These are phyloP conservation scores for Hypoxylon sp. DNA, from an alignment of 2,329 filamentous ascomycete species.

Conservation along the genomic window DNA sequence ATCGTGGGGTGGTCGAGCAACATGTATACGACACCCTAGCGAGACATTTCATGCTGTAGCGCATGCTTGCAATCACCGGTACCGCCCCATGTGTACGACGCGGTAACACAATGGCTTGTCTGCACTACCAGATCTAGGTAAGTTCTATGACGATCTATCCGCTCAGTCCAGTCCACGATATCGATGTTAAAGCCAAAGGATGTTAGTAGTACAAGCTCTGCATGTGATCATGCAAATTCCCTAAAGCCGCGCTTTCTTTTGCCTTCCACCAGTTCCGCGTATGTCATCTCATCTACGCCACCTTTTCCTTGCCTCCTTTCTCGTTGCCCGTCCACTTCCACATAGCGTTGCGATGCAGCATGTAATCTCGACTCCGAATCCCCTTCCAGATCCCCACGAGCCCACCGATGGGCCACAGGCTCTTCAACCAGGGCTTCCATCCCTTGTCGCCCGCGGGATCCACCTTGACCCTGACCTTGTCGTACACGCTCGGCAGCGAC, in stretches of 20 bases:
- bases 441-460: constrained; percentile 61
- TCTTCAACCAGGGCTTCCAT: constrained; percentile 62
- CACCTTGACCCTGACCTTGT: constrained; percentile 74
- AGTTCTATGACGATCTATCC: constrained; percentile 13
- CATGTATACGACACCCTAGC: neutral
- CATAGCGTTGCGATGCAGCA: constrained; percentile 66
- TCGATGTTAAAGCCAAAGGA: neutral
- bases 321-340: constrained; percentile 66
- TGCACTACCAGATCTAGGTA: neutral
- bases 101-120: neutral
- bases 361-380: constrained; percentile 70
- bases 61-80: neutral
- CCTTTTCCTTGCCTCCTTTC: constrained; percentile 47
- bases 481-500: constrained; percentile 76
- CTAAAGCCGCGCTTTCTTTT: neutral
- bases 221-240: neutral
- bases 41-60: neutral
- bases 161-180: neutral
- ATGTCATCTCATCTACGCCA: constrained; percentile 27
- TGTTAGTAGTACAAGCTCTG: constrained; percentile 7
- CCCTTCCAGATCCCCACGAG: constrained; percentile 72
- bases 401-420: constrained; percentile 69
- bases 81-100: neutral
- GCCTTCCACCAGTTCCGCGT: neutral
- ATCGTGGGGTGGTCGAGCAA: neutral